phyloP scores from a whole-genome alignment of 2,329 filamentous ascomycete genomes.

The Xylariaceae sp. region DNA sequence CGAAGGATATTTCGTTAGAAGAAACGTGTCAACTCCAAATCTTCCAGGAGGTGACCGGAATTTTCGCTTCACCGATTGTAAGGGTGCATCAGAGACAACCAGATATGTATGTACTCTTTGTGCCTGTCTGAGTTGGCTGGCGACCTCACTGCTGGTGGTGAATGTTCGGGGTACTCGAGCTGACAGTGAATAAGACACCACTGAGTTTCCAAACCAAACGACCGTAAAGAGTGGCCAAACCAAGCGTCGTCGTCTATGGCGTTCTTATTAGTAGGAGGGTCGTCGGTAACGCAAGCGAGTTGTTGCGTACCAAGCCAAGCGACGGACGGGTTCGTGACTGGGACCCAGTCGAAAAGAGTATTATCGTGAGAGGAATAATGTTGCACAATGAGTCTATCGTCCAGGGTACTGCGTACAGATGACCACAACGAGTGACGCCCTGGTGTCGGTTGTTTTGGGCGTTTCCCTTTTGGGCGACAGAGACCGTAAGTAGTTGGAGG shows the following conservation, averaged over 20 bases:
- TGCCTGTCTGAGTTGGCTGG: conserved; percentile 1
- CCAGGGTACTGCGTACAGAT: conserved; percentile 4
- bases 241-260: background rate
- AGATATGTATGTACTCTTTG: conserved; percentile 1
- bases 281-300: background rate
- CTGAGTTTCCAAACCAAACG: conserved; percentile 1
- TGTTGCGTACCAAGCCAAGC: conserved; percentile 1
- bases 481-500: conserved; percentile 2
- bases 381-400: conserved; percentile 6
- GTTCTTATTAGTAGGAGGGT: background rate
- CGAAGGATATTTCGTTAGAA: conserved; percentile 10
- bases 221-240: background rate
- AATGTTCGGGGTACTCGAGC: conserved; percentile 2
- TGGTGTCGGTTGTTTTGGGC: conserved; percentile 9
- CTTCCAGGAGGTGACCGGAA: conserved; percentile 3
- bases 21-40: conserved; percentile 2
- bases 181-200: conserved; percentile 1
- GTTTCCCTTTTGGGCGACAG: conserved; percentile 23
- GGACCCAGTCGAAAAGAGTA: background rate
- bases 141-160: background rate
- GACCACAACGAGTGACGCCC: conserved; percentile 2
- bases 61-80: conserved; percentile 6
- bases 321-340: background rate
- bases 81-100: conserved; percentile 11
- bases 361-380: conserved; percentile 1